Conservation (phyloP, 768 basidiomycete species). For the Serendipita indica region DNA sequence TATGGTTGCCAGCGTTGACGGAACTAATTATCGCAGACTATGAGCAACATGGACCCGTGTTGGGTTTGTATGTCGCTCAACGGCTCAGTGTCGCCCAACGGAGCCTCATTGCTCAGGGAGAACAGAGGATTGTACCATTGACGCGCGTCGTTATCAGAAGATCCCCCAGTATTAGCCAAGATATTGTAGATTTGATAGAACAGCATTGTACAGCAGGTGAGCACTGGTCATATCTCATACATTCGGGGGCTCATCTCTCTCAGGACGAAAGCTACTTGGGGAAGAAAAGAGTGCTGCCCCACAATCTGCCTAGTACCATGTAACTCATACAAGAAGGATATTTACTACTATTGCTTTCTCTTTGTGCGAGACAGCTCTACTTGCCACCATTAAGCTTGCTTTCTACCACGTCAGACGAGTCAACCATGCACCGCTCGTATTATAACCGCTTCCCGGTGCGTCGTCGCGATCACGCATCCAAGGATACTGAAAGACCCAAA, state of each 20-base stretch:
- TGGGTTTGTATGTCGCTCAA: slow-evolving; percentile 1
- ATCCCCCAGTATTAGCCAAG: not conserved
- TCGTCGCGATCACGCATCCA: not conserved
- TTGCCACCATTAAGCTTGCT: too few relatives aligned
- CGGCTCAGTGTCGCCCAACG: not conserved
- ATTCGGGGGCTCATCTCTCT: not conserved
- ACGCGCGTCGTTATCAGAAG: not conserved
- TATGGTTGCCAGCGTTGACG: not conserved
- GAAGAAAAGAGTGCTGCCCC: not conserved
- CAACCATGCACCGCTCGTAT: not conserved
- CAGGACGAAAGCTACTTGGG: not conserved
- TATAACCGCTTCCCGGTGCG: not conserved
- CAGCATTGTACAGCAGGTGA: slow-evolving; percentile 2
- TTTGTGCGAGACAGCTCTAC: too few relatives aligned
- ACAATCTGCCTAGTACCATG: not conserved
- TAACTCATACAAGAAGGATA: not conserved
- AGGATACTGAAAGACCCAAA: not conserved
- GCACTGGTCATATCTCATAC: not conserved
- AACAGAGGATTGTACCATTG: not conserved
- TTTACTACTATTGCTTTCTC: too few relatives aligned
- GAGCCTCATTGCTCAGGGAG: not conserved
- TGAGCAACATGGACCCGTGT: slow-evolving; percentile 5
- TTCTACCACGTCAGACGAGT: too few relatives aligned
- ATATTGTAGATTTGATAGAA: slow-evolving; percentile 1
- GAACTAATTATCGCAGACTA: not conserved